Percentiles rank a stretch among this genome's conserved stretches.
Conservation (phyloP, 768 basidiomycete genomes). For the Mycena galericulata region DNA sequence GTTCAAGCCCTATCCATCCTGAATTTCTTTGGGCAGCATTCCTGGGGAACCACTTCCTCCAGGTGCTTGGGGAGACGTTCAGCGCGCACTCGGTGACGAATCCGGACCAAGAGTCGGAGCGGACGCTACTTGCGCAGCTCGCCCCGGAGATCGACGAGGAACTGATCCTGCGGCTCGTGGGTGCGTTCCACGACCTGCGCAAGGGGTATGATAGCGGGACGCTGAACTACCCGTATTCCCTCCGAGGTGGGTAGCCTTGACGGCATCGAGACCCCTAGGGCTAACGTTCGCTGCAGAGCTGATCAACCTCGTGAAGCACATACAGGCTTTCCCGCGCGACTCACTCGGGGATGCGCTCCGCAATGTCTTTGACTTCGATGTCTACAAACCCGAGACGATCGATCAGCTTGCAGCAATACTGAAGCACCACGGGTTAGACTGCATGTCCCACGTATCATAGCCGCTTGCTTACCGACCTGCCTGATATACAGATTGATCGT, state of each 20-base stretch:
- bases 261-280: no score
- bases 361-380: constrained; percentile 79
- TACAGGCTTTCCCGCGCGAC: constrained; percentile 71
- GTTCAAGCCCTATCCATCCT: neutral
- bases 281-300: constrained; percentile 55
- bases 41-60: constrained; percentile 79
- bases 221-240: constrained; percentile 75
- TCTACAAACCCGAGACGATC: constrained; percentile 74
- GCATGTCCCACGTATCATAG: neutral
- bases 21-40: constrained; percentile 58
- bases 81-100: constrained; percentile 75
- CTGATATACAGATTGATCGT: constrained; percentile 57
- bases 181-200: constrained; percentile 73
- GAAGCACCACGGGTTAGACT: constrained; percentile 66
- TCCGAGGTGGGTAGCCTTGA: constrained; percentile 61
- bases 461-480: neutral
- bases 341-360: constrained; percentile 68
- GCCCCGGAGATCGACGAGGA: constrained; percentile 71
- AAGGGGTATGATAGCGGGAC: constrained; percentile 67
- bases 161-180: constrained; percentile 66
- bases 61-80: constrained; percentile 79
- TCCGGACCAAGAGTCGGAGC: constrained; percentile 75
- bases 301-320: constrained; percentile 73
- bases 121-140: constrained; percentile 67
- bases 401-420: constrained; percentile 70